Conservation (phyloP, 2,329 filamentous ascomycete species). For the Trichoderma semiorbis region DNA sequence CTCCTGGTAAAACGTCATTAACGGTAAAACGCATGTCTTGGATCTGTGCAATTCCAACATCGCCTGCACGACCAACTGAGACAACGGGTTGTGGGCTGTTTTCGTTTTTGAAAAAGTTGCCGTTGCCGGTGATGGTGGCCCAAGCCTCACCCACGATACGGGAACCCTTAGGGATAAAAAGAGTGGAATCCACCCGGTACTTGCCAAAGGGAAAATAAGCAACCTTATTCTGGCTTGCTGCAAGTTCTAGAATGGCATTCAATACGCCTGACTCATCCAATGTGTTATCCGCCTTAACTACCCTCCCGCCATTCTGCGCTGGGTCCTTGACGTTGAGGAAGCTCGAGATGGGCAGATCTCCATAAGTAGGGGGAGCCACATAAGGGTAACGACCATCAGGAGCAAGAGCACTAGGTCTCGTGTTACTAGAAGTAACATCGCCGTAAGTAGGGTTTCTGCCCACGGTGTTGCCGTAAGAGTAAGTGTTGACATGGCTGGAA, state of each 20-base stretch:
- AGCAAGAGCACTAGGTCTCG: slow-evolving; percentile 35
- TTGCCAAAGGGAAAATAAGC: slow-evolving; percentile 31
- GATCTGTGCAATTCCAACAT: slow-evolving; percentile 49
- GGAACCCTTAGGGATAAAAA: slow-evolving; percentile 37
- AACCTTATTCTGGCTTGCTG: slow-evolving; percentile 31
- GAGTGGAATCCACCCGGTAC: slow-evolving; percentile 28
- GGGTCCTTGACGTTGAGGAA: slow-evolving; percentile 39
- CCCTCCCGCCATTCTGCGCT: slow-evolving; percentile 29
- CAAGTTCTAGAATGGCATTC: slow-evolving; percentile 37
- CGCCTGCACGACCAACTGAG: slow-evolving; percentile 47
- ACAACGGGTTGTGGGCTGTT: slow-evolving; percentile 47
- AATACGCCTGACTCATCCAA: slow-evolving; percentile 37
- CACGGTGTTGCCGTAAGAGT: slow-evolving; percentile 42
- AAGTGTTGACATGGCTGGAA: slow-evolving; percentile 37
- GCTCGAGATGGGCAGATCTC: slow-evolving; percentile 28
- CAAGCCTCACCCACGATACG: slow-evolving; percentile 55
- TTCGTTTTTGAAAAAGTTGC: slow-evolving; percentile 42
- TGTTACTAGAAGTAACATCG: slow-evolving; percentile 29
- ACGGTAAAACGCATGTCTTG: slow-evolving; percentile 52
- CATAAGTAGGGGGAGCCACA: slow-evolving; percentile 39
- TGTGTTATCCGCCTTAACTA: no score
- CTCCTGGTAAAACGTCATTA: slow-evolving; percentile 40
- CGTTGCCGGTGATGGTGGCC: slow-evolving; percentile 48
- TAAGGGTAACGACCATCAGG: slow-evolving; percentile 37
- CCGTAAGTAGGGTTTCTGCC: slow-evolving; percentile 39